Evolutionary conservation across 1,284 basidiomycete species (phyloP), one percentile per base, ranked within the genome.

Genomic region (Papiliotrema laurentii): DNA sequence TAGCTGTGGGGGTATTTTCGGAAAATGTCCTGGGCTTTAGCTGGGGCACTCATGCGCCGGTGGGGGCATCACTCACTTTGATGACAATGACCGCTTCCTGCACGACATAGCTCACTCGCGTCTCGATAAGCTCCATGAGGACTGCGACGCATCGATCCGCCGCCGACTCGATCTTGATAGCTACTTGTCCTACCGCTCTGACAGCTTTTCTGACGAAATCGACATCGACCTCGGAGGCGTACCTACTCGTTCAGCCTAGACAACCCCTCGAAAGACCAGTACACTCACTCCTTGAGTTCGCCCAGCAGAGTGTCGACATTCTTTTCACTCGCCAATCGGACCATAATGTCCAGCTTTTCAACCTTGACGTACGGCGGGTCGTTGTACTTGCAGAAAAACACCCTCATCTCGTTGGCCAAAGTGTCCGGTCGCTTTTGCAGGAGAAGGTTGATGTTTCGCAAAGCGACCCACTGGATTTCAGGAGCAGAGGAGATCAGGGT

Each of bases 381-480:
- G 68, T 97, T 98, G 75, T 98, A 98, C 74, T 97, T 98, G 85
- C 93, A 97, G 76, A 98, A 99, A 76, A 99, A 98, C 19, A 97
- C 91, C 57, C 92, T 89, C 71, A 99, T 93, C 66, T 98, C 94
- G 72, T 97, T 96, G 72, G 90, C 87, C 44, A 99, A 78, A 14
- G 98, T 89, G 34, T 85, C 76, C 7, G 94, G 92, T 44, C 96
- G 81, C 50, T 96, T 82, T 74, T 98, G 96, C 53, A 98, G 91
- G 59, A 98, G 89, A 27, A 98, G 81, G 37, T 97, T 82, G 65
- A 99, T 98, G 70, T 98, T 98, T 48, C 96, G 82, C 25, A 99
- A 77, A 0, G 93, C 90, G 31, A 98, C 93, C 74, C 97, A 99
- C 80, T 98, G 96, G 1, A 99, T 92, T 72, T 98, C 94, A 2